These are phyloP conservation scores for Boletus holoroseus DNA, from an alignment of 1,284 basidiomycete species.

Conservation along the genomic window DNA sequence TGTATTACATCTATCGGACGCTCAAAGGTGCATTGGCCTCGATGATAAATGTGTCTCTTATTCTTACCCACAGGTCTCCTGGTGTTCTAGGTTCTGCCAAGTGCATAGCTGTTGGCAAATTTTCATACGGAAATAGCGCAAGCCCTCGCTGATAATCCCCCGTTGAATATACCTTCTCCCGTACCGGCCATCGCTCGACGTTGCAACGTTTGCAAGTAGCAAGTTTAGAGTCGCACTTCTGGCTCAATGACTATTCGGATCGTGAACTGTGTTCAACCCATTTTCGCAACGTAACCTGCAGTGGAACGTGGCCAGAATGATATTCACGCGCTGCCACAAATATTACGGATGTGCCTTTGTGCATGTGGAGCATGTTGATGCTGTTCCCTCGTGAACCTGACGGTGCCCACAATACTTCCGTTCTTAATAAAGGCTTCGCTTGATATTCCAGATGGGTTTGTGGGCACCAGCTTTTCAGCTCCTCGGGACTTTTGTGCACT, in stretches of 20 bases:
- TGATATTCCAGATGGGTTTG: not conserved
- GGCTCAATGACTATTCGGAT: not conserved
- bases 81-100: not conserved
- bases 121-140: not conserved
- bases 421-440: slow-evolving; percentile 7
- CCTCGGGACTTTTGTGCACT: not conserved
- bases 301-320: not conserved
- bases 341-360: not conserved
- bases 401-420: not conserved
- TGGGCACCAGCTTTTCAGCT: slow-evolving; percentile 1
- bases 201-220: not conserved
- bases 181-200: not conserved
- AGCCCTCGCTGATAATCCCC: not conserved
- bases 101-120: not conserved
- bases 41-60: slow-evolving; percentile 1
- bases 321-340: slow-evolving; percentile 13
- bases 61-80: slow-evolving; percentile 5
- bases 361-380: slow-evolving; percentile 7
- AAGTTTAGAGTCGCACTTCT: not conserved
- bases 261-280: not conserved
- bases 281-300: slow-evolving; percentile 1
- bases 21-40: not conserved
- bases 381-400: slow-evolving; percentile 11
- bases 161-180: not conserved
- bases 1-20: slow-evolving; percentile 1